These are phyloP conservation scores for Gastrolobium villosum DNA, from an alignment of 306 rosid species.

Conservation along the genomic window DNA sequence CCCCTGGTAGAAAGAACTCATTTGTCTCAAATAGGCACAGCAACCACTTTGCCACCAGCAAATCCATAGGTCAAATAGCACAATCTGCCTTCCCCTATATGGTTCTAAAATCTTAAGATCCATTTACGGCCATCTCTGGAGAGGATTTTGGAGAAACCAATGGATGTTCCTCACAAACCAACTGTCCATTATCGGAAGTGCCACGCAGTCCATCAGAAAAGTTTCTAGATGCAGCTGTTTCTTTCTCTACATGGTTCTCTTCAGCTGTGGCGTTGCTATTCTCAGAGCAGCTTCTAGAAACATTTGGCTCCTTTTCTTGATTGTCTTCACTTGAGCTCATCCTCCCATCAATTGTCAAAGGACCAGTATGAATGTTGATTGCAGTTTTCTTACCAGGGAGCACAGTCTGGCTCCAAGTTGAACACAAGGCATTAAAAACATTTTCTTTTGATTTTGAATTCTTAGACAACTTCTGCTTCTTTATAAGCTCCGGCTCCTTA, in stretches of 20 bases:
- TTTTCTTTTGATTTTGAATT: slow-evolving; percentile 69
- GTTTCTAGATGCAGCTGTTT: slow-evolving; percentile 58
- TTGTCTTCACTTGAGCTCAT: slow-evolving; percentile 54
- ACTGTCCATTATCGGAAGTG: slow-evolving; percentile 64
- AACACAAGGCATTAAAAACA: slow-evolving; percentile 76
- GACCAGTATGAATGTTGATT: slow-evolving; percentile 45
- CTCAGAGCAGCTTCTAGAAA: slow-evolving; percentile 53
- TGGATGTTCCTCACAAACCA: slow-evolving; percentile 74
- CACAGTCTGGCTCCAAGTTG: slow-evolving; percentile 80
- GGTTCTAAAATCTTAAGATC: slow-evolving; percentile 59
- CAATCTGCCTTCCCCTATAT: slow-evolving; percentile 37
- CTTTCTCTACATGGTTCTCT: slow-evolving; percentile 66
- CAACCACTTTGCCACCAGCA: slow-evolving; percentile 60
- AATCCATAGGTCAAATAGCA: slow-evolving; percentile 52
- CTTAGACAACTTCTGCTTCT: slow-evolving; percentile 72
- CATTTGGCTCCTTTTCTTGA: slow-evolving; percentile 54
- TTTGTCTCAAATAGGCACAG: slow-evolving; percentile 42
- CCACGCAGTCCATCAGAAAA: slow-evolving; percentile 63
- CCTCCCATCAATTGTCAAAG: slow-evolving; percentile 56
- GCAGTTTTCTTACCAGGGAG: slow-evolving; percentile 74
- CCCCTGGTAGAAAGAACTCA: slow-evolving; percentile 39
- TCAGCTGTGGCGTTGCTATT: slow-evolving; percentile 52
- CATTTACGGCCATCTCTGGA: slow-evolving; percentile 89
- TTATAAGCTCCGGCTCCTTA: slow-evolving; percentile 60
- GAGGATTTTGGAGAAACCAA: slow-evolving; percentile 87